Evolutionary conservation across 2,329 filamentous ascomycete genomes (phyloP), one percentile per base, ranked within the genome.

Genomic region (Scytalidium lignicola): DNA sequence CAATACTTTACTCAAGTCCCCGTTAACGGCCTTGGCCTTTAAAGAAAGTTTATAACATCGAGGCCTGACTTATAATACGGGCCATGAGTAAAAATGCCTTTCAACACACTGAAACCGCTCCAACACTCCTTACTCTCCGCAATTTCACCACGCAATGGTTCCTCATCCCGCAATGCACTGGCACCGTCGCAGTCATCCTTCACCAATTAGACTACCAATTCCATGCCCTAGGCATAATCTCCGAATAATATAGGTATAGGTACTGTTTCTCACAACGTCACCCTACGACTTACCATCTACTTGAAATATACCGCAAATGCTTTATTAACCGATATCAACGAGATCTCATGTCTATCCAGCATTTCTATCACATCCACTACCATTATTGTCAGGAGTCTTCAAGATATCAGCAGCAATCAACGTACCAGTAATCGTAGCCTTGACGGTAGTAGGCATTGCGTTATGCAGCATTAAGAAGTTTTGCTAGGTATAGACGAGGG

Each of bases 171-270:
- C 67, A 70, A 55, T 67, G 67, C 17, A 70, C 62, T 2, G 63
- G 65, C 20, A 67, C 69, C 48, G 53, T 67, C 7, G 59, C 64
- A 13, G 54, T 69, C 7, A 57, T 69, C 41, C 60, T 72, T 1
- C 60, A 66, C 49, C 62, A 65, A 42, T 55, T 70, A 1, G 58
- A 66, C 51, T 72, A 73, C 51, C 69, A 70, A 52, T 73, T 73
- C 54, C 48, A 51, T 1, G 69, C 66, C 3, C 57, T 72, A 2
- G 49, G 51, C 15, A 63, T 62, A 19, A 60, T 72, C 32, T 62
- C 67, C 61, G 64, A 39, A 62, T 71, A 32, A 58, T 70, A 22
- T 72, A 67, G 66, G 60, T 69, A 1, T 61, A 70, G 1, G 43
- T 59, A 2, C 12, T 63, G 2, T 57, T 60, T 29, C 50, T 67